phyloP scores from a whole-genome alignment of 139 green algal species.

The Micractinium sp. region DNA sequence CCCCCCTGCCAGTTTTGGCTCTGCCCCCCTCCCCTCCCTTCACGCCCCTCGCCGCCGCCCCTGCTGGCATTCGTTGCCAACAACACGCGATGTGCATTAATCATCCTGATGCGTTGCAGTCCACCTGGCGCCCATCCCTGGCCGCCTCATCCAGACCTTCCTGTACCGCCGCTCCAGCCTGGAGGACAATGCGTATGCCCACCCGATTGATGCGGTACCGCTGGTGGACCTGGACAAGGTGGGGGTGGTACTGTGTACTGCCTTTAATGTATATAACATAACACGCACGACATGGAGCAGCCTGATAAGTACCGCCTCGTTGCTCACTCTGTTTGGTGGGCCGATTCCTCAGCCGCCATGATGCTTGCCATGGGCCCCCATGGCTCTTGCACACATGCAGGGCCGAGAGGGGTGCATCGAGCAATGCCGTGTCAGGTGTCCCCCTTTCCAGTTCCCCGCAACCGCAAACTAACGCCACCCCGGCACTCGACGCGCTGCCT shows the following conservation, averaged over 20 bases:
- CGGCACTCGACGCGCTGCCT: too few species aligned
- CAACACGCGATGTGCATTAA: too few species aligned
- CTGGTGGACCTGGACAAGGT: slow-evolving; percentile 62
- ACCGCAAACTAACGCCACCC: too few species aligned
- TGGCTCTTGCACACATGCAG: background rate
- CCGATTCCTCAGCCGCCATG: too few species aligned
- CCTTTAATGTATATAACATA: too few species aligned
- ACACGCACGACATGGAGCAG: background rate
- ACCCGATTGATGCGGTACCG: slow-evolving; percentile 77
- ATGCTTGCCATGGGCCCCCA: too few species aligned
- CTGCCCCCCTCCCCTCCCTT: too few species aligned
- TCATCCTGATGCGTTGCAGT: background rate
- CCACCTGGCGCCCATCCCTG: background rate
- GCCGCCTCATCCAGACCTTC: slow-evolving; percentile 69
- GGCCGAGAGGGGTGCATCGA: background rate
- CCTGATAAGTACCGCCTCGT: too few species aligned
- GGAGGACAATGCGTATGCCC: slow-evolving; percentile 77
- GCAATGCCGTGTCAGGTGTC: background rate
- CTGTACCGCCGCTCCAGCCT: slow-evolving; percentile 64
- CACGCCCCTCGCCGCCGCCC: too few species aligned
- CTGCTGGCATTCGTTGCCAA: background rate
- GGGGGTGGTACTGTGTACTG: background rate
- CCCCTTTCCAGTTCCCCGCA: too few species aligned
- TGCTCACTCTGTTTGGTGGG: too few species aligned
- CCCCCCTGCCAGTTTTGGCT: too few species aligned